These are phyloP conservation scores for Curvularia verruculosa DNA, from an alignment of 2,329 filamentous ascomycete genomes.

Conservation along the genomic window DNA sequence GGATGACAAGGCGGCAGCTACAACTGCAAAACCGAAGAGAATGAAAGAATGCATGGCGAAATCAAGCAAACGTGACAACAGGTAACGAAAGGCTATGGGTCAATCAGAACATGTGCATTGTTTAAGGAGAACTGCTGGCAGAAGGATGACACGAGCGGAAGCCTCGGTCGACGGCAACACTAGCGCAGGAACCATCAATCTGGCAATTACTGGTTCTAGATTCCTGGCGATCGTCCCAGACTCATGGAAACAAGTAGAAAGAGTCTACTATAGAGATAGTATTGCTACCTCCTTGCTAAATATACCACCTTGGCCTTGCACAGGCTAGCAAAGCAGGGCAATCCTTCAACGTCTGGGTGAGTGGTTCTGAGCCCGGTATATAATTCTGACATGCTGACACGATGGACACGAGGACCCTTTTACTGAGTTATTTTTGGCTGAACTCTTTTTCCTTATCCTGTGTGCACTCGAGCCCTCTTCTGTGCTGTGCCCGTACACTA, in stretches of 20 bases:
- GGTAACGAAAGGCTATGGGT: constrained; percentile 10
- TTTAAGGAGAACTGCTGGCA: constrained; percentile 10
- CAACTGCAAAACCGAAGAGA: constrained; percentile 14
- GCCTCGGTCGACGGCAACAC: constrained; percentile 19
- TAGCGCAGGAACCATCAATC: constrained; percentile 20
- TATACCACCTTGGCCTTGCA: background rate
- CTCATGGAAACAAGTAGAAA: background rate
- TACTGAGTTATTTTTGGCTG: background rate
- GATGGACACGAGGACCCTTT: background rate
- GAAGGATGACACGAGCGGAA: constrained; percentile 8
- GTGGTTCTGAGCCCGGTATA: background rate
- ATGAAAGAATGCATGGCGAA: constrained; percentile 24
- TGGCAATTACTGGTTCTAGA: constrained; percentile 3
- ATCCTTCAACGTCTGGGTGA: background rate
- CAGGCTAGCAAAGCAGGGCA: background rate
- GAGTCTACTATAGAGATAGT: background rate
- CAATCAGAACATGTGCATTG: constrained; percentile 2
- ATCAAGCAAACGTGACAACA: background rate
- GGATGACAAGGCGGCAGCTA: constrained; percentile 12
- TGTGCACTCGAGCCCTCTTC: background rate
- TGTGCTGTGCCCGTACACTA: background rate
- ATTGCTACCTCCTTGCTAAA: background rate
- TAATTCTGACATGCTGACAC: background rate
- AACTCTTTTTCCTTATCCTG: background rate
- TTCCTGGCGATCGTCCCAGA: background rate